Percentiles rank a stretch among this genome's conserved stretches.
Conservation (phyloP, 2,329 filamentous ascomycete species). For the Fusarium robinianum region DNA sequence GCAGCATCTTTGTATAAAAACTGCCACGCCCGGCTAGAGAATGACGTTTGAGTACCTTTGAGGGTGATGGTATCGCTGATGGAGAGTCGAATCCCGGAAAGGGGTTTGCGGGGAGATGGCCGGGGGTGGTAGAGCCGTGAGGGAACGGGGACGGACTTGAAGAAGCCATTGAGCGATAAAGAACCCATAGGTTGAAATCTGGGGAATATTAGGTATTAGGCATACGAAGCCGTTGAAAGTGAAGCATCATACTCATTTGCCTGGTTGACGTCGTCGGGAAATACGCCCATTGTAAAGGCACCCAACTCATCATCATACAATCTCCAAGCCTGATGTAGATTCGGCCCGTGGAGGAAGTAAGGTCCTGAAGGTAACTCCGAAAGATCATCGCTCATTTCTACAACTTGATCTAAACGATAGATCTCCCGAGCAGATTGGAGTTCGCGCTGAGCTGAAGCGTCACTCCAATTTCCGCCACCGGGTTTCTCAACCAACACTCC, state of each 20-base stretch:
- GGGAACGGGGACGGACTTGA: slow-evolving; percentile 44
- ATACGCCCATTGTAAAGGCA: slow-evolving; percentile 45
- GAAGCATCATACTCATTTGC: slow-evolving; percentile 33
- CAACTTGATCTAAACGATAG: slow-evolving; percentile 30
- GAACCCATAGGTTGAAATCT: slow-evolving; percentile 41
- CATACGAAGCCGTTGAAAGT: background rate
- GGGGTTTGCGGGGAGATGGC: slow-evolving; percentile 38
- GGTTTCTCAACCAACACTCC: slow-evolving; percentile 47
- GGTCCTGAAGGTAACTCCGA: slow-evolving; percentile 45
- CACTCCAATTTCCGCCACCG: slow-evolving; percentile 21
- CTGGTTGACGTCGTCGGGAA: slow-evolving; percentile 41
- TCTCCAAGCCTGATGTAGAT: slow-evolving; percentile 48
- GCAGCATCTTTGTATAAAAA: slow-evolving; percentile 52
- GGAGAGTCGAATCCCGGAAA: slow-evolving; percentile 45
- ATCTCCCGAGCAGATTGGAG: slow-evolving; percentile 7
- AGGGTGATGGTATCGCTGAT: slow-evolving; percentile 43
- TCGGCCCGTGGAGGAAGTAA: slow-evolving; percentile 48
- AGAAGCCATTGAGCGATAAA: slow-evolving; percentile 33
- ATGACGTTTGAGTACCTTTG: slow-evolving; percentile 57
- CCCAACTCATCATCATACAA: slow-evolving; percentile 46
- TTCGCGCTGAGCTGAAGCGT: background rate
- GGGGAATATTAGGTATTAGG: slow-evolving; percentile 13
- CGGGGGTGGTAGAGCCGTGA: slow-evolving; percentile 43
- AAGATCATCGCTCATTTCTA: slow-evolving; percentile 24
- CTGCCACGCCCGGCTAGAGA: slow-evolving; percentile 63